Evolutionary conservation across 139 green algal species (phyloP), one percentile per base, ranked within the genome.

Genomic region (Micractinium sp.): DNA sequence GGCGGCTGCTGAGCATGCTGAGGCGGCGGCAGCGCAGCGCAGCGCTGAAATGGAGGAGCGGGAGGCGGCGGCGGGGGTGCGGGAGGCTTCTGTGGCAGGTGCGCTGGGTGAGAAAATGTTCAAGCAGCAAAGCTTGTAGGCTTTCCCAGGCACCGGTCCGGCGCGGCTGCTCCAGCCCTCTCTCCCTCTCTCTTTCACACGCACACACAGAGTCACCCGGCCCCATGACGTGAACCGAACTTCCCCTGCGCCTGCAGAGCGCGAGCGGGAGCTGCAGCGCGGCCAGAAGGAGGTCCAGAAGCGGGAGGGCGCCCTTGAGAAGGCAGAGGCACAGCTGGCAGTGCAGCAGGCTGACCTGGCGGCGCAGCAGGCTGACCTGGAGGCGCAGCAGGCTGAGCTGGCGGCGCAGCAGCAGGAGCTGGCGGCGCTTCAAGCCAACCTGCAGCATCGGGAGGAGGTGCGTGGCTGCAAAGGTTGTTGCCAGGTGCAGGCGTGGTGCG

Each of bases 361-460:
- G 81, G 39, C 74, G 84, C 39, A 33, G 29, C 39, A 85, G 56
- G 56, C 19, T 22, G 82, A 87, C 20, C 20, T 38, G 63, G 60
- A 47, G 60, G 18, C 38, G 81, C 56, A 75, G 60, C 47, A n/a
- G 5, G 81, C 81, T 7, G 81, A 74, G 31, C 67, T 87, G 67
- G 56, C 36, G 38, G 63, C 76, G 67, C 67, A 27, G 67, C 83
- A 18, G 35, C 60, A 87, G 36, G 82, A 87, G 61, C 61, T 87
- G 23, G 35, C 76, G 61, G 60, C 25, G 35, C 61, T 76, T 1
- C 35, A 87, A 63, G n/a, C 31, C 20, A 22, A 33, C 60, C 82
- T 77, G 83, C 67, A 87, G 83, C 61, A 81, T 14, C 83, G 63
- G 27, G 83, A 87, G 67, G 66, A 87, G 83, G 56, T 87, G 83